Conservation (phyloP, 2,329 filamentous ascomycete genomes). For the Aspergillus sp. region DNA sequence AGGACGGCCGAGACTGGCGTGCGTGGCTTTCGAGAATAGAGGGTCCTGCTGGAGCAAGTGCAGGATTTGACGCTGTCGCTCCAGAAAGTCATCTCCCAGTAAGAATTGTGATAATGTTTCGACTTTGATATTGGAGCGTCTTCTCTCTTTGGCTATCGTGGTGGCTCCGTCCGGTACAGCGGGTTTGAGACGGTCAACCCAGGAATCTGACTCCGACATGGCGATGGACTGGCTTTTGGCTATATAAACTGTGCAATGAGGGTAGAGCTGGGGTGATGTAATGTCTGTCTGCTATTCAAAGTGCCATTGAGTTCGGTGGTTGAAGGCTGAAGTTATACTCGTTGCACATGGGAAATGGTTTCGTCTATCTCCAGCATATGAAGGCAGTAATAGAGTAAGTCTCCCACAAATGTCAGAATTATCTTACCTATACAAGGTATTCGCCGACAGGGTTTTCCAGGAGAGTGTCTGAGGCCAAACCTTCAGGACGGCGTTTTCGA, state of each 20-base stretch:
- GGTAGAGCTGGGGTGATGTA: background rate
- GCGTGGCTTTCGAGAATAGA: slow-evolving; percentile 50
- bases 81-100: slow-evolving; percentile 46
- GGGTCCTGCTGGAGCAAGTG: slow-evolving; percentile 45
- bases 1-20: slow-evolving; percentile 51
- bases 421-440: no score
- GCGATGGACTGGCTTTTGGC: no score
- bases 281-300: background rate
- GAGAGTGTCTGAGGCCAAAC: no score
- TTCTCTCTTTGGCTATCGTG: slow-evolving; percentile 42
- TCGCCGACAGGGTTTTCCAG: no score
- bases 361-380: no score
- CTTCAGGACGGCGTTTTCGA: background rate
- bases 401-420: no score
- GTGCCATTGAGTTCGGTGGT: no score
- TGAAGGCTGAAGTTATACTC: background rate
- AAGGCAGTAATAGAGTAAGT: no score
- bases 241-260: no score
- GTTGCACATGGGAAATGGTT: no score
- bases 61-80: slow-evolving; percentile 47
- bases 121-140: slow-evolving; percentile 42
- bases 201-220: background rate
- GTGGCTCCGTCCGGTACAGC: background rate
- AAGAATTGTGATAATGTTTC: slow-evolving; percentile 50
- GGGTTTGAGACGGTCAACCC: background rate